Evolutionary conservation across 1,284 basidiomycete genomes (phyloP).

Genomic region (Apiotrichum gracile): DNA sequence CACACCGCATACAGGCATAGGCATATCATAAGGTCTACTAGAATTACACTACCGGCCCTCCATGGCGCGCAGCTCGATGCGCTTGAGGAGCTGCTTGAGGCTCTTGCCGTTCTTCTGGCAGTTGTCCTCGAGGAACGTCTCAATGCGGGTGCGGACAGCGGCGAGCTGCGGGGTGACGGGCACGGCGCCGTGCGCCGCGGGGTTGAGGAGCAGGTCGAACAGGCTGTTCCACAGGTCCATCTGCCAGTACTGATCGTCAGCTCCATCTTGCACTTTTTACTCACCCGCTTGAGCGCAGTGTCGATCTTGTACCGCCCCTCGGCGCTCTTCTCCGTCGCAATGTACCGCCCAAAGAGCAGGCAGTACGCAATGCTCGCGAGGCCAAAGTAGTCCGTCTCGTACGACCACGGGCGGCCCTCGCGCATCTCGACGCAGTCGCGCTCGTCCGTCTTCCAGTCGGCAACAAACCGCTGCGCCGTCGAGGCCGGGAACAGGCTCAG

Average conservation of each 20-base stretch:
- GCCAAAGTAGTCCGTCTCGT: constrained; percentile 92
- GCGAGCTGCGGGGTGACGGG: constrained; percentile 67
- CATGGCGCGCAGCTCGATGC: constrained; percentile 38
- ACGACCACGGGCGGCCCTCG: constrained; percentile 78
- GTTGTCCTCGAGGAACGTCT: constrained; percentile 67
- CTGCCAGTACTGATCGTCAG: constrained; percentile 71
- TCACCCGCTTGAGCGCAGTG: constrained; percentile 68
- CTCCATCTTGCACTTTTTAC: constrained; percentile 10
- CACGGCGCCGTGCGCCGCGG: constrained; percentile 52
- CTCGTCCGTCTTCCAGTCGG: constrained; percentile 81
- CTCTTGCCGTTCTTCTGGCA: constrained; percentile 82
- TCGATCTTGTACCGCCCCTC: constrained; percentile 57
- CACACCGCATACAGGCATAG: no score
- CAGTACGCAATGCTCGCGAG: constrained; percentile 88
- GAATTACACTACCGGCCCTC: constrained; percentile 6
- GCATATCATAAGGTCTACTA: neutral
- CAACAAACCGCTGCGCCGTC: constrained; percentile 64
- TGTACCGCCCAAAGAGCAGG: constrained; percentile 93
- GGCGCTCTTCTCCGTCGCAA: constrained; percentile 55
- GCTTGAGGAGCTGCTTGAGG: constrained; percentile 65
- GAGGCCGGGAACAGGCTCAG: constrained; percentile 66
- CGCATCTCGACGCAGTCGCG: constrained; percentile 88
- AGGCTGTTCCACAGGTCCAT: constrained; percentile 73
- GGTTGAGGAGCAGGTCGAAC: constrained; percentile 84
- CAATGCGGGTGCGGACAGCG: constrained; percentile 69